A percentile compares a stretch with the other conserved stretches of the same genome.
phyloP scores from a whole-genome alignment of 306 rosid species.

The Canavalia ensiformis region DNA sequence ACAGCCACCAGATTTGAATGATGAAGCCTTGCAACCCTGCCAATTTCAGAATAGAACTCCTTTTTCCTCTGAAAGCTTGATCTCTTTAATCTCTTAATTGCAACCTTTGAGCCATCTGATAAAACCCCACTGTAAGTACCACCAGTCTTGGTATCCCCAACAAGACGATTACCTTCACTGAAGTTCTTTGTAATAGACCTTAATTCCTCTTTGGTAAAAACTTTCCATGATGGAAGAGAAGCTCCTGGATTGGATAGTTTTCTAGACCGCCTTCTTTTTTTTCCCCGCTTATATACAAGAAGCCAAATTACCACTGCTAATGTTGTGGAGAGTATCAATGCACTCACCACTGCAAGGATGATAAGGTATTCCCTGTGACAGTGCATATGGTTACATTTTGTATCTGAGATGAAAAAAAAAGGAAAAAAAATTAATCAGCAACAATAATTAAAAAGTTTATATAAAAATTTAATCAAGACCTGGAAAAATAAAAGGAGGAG shows the following conservation, averaged over 20 bases:
- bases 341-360: slow-evolving; percentile 90
- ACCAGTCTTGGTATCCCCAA: slow-evolving; percentile 94
- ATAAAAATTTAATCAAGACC: not conserved
- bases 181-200: slow-evolving; percentile 91
- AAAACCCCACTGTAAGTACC: slow-evolving; percentile 91
- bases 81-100: slow-evolving; percentile 92
- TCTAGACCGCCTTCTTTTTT: slow-evolving; percentile 86
- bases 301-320: slow-evolving; percentile 93
- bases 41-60: slow-evolving; percentile 91
- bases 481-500: not conserved
- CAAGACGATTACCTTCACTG: slow-evolving; percentile 96
- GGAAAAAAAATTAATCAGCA: slow-evolving; percentile 33
- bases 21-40: slow-evolving; percentile 94
- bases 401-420: slow-evolving; percentile 55
- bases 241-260: slow-evolving; percentile 76
- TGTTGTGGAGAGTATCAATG: slow-evolving; percentile 84
- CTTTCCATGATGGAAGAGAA: slow-evolving; percentile 90
- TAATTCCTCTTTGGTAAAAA: slow-evolving; percentile 90
- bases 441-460: slow-evolving; percentile 26
- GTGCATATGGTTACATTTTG: slow-evolving; percentile 73
- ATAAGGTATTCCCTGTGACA: slow-evolving; percentile 92
- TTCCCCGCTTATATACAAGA: slow-evolving; percentile 85
- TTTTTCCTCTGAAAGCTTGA: slow-evolving; percentile 93
- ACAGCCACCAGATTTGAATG: slow-evolving; percentile 95
- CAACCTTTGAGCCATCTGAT: slow-evolving; percentile 92